A percentile compares a stretch with the other conserved stretches of the same genome.
Conservation (phyloP, 208 protist genomes). For the Herpetomonas tarakana region DNA sequence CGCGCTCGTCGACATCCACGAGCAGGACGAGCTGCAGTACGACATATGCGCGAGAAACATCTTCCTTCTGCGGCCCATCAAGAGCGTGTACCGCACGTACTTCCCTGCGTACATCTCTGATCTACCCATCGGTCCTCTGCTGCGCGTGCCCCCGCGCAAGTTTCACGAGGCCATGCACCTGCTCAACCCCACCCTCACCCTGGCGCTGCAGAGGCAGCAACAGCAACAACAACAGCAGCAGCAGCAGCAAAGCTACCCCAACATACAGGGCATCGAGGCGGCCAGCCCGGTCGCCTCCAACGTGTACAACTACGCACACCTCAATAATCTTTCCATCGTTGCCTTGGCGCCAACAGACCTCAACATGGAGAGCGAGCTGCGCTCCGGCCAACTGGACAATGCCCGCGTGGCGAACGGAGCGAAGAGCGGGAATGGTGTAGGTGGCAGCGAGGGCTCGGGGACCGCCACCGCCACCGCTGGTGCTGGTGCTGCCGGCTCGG, state of each 20-base stretch:
- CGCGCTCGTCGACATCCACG: conserved; percentile 75
- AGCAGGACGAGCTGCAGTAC: conserved; percentile 58
- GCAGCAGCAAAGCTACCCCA: background rate
- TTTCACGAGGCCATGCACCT: conserved; percentile 27
- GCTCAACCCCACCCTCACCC: conserved; percentile 27
- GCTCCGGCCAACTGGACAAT: background rate
- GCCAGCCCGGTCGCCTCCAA: background rate
- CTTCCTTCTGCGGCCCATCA: conserved; percentile 45
- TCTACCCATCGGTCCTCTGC: conserved; percentile 41
- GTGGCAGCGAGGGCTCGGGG: background rate
- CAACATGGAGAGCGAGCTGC: background rate
- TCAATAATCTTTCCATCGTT: background rate
- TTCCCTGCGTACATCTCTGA: conserved; percentile 84
- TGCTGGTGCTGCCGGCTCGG: background rate
- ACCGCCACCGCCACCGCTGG: too few relatives aligned
- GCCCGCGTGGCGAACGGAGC: background rate
- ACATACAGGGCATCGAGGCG: background rate
- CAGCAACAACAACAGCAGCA: conserved; percentile 1
- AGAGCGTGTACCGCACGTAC: conserved; percentile 44
- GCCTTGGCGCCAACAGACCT: background rate
- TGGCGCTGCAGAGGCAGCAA: conserved; percentile 3
- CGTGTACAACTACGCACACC: background rate
- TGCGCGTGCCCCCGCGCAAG: conserved; percentile 24
- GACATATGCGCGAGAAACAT: conserved; percentile 71
- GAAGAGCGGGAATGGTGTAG: background rate